phyloP scores from a whole-genome alignment of 352 stramenopile species.

The Globisporangium heterothallicum region DNA sequence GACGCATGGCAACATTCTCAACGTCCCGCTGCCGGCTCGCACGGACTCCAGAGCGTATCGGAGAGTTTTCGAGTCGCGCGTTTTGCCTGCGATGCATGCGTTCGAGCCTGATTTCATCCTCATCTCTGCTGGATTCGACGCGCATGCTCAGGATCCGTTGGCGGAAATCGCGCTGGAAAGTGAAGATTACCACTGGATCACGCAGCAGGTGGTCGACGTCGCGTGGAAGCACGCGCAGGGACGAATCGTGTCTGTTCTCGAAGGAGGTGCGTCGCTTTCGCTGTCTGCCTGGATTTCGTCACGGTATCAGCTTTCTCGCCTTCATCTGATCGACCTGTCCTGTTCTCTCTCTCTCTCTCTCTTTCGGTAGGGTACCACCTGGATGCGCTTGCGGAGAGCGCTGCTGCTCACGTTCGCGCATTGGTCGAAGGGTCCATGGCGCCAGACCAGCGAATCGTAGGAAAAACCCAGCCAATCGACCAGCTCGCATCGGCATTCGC shows the following conservation, averaged over 20 bases:
- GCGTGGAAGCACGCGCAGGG: slow-evolving; percentile 8
- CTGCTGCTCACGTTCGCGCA: slow-evolving; percentile 26
- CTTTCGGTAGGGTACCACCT: slow-evolving; percentile 28
- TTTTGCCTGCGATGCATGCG: slow-evolving; percentile 83
- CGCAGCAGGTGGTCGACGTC: slow-evolving; percentile 7
- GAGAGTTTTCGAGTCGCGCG: slow-evolving; percentile 47
- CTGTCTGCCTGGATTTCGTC: no score
- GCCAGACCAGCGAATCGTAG: not conserved
- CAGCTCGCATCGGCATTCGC: slow-evolving; percentile 17
- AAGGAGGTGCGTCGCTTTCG: slow-evolving; percentile 8
- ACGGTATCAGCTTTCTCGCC: not conserved
- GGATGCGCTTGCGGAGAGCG: slow-evolving; percentile 23
- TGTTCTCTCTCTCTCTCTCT: not conserved
- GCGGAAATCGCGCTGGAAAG: slow-evolving; percentile 69
- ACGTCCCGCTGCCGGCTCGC: slow-evolving; percentile 31
- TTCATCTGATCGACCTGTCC: not conserved
- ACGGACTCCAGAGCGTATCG: slow-evolving; percentile 59
- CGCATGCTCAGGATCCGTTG: slow-evolving; percentile 89
- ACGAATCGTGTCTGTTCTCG: slow-evolving; percentile 7
- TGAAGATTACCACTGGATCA: slow-evolving; percentile 16
- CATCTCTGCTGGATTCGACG: slow-evolving; percentile 94
- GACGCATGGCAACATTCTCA: slow-evolving; percentile 64
- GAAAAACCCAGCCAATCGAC: slow-evolving; percentile 6
- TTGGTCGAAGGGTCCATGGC: slow-evolving; percentile 19
- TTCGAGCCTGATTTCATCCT: slow-evolving; percentile 94